phyloP scores from a whole-genome alignment of 345 rosid genomes.

The Melaleuca alternifolia region DNA sequence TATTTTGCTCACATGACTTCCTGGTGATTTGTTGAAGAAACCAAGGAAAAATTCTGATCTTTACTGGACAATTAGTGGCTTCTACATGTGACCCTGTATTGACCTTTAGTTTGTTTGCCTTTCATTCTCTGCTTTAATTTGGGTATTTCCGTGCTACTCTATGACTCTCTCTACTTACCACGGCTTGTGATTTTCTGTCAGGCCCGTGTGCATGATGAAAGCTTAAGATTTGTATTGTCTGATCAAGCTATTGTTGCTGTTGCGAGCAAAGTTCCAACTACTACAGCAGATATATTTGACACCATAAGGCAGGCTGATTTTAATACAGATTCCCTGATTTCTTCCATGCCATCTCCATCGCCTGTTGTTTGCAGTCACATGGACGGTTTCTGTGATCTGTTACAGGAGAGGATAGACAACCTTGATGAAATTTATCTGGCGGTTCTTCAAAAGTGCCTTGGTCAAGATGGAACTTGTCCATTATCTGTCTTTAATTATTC shows the following conservation, averaged over 20 bases:
- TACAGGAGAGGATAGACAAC: slow-evolving; percentile 27
- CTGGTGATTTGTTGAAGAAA: not conserved
- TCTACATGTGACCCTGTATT: not conserved
- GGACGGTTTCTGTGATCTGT: slow-evolving; percentile 35
- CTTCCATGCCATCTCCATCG: slow-evolving; percentile 46
- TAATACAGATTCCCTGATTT: slow-evolving; percentile 28
- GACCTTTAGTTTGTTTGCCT: not conserved
- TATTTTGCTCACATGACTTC: not conserved
- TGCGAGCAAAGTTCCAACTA: slow-evolving; percentile 36
- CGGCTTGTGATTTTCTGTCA: slow-evolving; percentile 20
- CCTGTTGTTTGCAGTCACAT: slow-evolving; percentile 63
- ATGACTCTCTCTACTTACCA: slow-evolving; percentile 1
- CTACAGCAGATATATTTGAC: slow-evolving; percentile 29
- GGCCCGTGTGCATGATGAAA: slow-evolving; percentile 97
- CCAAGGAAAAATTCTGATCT: not conserved
- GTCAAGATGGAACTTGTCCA: slow-evolving; percentile 68
- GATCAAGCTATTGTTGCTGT: slow-evolving; percentile 74
- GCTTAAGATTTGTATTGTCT: slow-evolving; percentile 67
- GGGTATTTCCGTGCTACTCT: not conserved
- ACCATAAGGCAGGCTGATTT: slow-evolving; percentile 53
- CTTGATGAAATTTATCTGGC: slow-evolving; percentile 29
- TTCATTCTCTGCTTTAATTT: not conserved
- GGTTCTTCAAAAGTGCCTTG: slow-evolving; percentile 62
- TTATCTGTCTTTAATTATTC: slow-evolving; percentile 63
- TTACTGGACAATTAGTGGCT: not conserved